Base-by-base conservation (phyloP, 1,284 basidiomycete species). In the Malassezia nana region DNA sequence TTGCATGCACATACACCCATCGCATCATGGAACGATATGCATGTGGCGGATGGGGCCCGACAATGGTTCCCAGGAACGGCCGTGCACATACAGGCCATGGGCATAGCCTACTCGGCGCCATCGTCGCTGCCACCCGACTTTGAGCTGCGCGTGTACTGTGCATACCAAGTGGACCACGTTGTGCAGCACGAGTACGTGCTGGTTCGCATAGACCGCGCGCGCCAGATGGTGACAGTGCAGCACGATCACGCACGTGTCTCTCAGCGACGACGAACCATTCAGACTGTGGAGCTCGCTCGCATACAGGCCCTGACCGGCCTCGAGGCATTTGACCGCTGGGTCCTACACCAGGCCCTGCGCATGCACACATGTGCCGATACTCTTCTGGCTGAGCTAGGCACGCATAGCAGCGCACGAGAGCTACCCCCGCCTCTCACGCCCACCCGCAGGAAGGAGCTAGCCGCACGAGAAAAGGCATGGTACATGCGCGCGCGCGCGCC, bases 1-100 rank as follows among this genome's bases (percentile, higher is more conserved):
- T 10, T 54, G 10, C 46, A 54, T 42, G 52, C 52, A 12, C 46
- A 47, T 18, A 54, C 52, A 6, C 52, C 46, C 6, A 24, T 54
- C 8, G 39, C 26, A 2, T 10, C 25, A 28, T 54, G 52, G 52
- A 15, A 16, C 28, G 52, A 54, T 20, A 29, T 33, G 16, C 16
- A 32, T 20, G 44, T 29, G 12, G 33, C 24, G 3, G 33, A 46
- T 4, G 15, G 31, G 12, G 31, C 20, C 6, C 18, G 20, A 32
- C 32, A 33, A 24, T 31, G 22, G 45, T 28, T 42, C 7, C n/a
- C 12, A 24, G 40, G 20, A 10, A 35, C 3, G 2, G 26, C 20
- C 4, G 20, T 15, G 29, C 28, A 47, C 45, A 35, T 9, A 16
- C 52, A 38, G n/a, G 40, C 38, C 12, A 24, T 40, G 24, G 48